Base-by-base conservation (phyloP, 192 early-diverging fungal genomes). In the Backusella luteola region DNA sequence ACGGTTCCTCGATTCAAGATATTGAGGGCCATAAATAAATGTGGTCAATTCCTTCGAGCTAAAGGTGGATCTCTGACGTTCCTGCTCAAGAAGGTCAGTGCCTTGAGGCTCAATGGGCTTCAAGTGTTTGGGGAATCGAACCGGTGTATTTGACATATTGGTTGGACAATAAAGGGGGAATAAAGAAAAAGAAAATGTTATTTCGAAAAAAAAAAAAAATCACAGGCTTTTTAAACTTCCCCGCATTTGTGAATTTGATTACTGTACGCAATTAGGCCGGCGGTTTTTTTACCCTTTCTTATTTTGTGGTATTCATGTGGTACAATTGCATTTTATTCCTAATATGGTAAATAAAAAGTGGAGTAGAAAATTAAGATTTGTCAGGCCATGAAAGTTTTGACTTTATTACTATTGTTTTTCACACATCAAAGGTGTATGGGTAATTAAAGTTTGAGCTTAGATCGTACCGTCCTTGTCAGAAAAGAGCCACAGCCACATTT, bases 61-160 rank as follows among this genome's bases (percentile, higher is more conserved):
- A 76, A 96, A 96, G 17, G 86, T 83, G 12, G 92, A 87, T 74
- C 75, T 84, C 23, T 80, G 34, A 72, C 94, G 93, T 82, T 96
- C 94, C 42, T 81, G 74, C n/a, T 84, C 78, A n/a, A 94, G 85
- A 44, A 86, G 59, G n/a, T 81, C 78, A 21, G 46, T 21, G 6
- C 87, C 87, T 78, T 88, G 85, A 34, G 87, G 85, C 19, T 78
- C 85, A 38, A 56, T n/a, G 23, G 80, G 80, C 23, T 75, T 69
- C 0, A 81, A 32, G 49, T 78, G 42, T 41, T 75, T 79, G 23
- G 87, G 85, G 72, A 88, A 86, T 41, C 63, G 66, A 23, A 69
- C 56, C 11, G 77, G 72, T 14, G 59, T 71, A 32, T 36, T 71
- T 44, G 29, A 46, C 29, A 46, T 68, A 32, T 66, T 66, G 21